Base-by-base conservation (phyloP, 2,329 filamentous ascomycete species). In the Ambrosiella xylebori region DNA sequence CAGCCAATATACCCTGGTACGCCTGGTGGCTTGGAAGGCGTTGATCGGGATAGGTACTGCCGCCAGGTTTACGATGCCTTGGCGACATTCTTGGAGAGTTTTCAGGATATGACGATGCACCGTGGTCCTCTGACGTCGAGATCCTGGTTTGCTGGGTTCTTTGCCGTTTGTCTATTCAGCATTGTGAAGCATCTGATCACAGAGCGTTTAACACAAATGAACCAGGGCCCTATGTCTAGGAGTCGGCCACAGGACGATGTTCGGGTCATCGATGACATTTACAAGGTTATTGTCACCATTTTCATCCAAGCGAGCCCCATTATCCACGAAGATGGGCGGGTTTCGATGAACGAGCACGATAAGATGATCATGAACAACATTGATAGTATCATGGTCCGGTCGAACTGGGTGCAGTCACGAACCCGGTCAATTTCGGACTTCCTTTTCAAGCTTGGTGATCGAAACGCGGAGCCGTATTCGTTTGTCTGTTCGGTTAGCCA, bases 111-210 rank as follows among this genome's bases (percentile, higher is more conserved):
- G 15, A 70, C 73, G 1, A 65, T 72, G 58, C 68, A 70, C 27
- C 67, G 67, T 38, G 66, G 67, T n/a, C 65, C 68, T 4, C 65
- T 71, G 19, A 69, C 70, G 27, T 68, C 71, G 7, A 72, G 71
- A 62, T 70, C 70, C 57, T 79, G 76, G 73, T 65, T 79, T 13
- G 74, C 78, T 1, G 65, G 73, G 3, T 78, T 80, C 60, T 68
- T 77, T 54, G 74, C 78, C 11, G 66, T 81, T 15, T 80, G 78
- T 65, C 74, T 81, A n/a, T 79, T 81, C 63, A 80, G 77, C 64
- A 69, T 77, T 36, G 71, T 76, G 17, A 73, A 74, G 54, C 76
- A 76, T 0, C 70, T 81, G 1, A 66, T 57, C 80, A 53, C 11
- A n/a, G 54, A 53, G 50, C 54, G 58, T 4, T 68, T 74, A 13